A percentile compares a stretch with the other conserved stretches of the same genome.
Evolutionary conservation across 2,329 filamentous ascomycete species (phyloP).

Genomic region (Shiraia bambusicola): DNA sequence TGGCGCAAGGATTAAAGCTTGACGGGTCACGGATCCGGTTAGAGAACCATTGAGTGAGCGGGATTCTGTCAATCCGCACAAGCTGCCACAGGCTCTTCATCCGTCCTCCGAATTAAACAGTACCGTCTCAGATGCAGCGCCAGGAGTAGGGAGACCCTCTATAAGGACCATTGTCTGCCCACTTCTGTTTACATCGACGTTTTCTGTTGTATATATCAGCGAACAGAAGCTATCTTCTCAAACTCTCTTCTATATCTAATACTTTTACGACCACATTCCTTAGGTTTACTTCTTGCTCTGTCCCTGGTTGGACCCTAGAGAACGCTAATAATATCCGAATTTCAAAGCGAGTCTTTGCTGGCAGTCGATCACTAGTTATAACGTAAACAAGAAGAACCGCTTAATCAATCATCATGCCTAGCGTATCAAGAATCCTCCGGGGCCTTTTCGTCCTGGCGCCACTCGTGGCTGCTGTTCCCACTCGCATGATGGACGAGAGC

Average conservation of each 20-base stretch:
- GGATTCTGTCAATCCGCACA: constrained; percentile 33
- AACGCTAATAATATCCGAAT: constrained; percentile 40
- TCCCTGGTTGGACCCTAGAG: constrained; percentile 46
- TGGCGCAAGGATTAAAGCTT: constrained; percentile 37
- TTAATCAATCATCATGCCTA: constrained; percentile 43
- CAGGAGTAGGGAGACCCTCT: constrained; percentile 33
- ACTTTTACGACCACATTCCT: constrained; percentile 35
- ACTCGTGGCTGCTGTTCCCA: constrained; percentile 35
- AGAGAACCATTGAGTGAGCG: constrained; percentile 35
- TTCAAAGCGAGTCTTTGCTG: constrained; percentile 45
- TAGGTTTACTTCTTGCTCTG: constrained; percentile 39
- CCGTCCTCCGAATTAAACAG: constrained; percentile 41
- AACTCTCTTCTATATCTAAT: constrained; percentile 39
- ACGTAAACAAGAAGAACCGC: constrained; percentile 23
- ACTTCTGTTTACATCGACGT: constrained; percentile 38
- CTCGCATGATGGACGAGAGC: constrained; percentile 28
- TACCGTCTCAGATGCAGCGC: constrained; percentile 40
- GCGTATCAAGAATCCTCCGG: constrained; percentile 39
- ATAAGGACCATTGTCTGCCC: constrained; percentile 44
- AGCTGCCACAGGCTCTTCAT: constrained; percentile 33
- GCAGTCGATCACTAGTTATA: constrained; percentile 30
- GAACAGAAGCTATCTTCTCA: constrained; percentile 33
- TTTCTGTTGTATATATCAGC: constrained; percentile 42
- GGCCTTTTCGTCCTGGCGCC: constrained; percentile 41
- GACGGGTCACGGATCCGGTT: constrained; percentile 32